phyloP scores from a whole-genome alignment of 2,329 filamentous ascomycete species.

The Colletotrichum cordylinicola region DNA sequence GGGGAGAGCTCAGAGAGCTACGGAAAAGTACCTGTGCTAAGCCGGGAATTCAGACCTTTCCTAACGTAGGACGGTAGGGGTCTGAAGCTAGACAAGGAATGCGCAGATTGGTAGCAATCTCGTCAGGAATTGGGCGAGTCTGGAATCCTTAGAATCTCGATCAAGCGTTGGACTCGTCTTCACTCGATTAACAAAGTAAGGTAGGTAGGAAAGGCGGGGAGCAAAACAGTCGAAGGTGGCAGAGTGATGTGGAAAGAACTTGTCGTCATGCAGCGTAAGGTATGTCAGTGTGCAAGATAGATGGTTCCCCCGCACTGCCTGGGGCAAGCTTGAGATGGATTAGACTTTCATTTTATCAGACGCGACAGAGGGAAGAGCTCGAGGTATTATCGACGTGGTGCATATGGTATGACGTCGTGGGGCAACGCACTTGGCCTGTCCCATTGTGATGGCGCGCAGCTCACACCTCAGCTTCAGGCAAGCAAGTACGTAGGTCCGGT shows the following conservation, averaged over 20 bases:
- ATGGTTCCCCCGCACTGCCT: background rate
- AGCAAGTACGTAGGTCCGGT: background rate
- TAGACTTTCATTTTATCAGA: background rate
- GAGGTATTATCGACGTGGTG: background rate
- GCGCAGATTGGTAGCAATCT: slow-evolving; percentile 19
- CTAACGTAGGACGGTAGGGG: slow-evolving; percentile 20
- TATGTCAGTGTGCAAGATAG: background rate
- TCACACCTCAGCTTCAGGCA: background rate
- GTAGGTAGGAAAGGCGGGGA: background rate
- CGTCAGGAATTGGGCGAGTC: slow-evolving; percentile 10
- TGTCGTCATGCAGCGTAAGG: background rate
- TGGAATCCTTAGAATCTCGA: background rate
- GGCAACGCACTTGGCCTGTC: slow-evolving; percentile 5
- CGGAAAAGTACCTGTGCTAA: slow-evolving; percentile 9
- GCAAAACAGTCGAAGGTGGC: background rate
- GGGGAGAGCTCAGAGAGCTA: slow-evolving; percentile 4
- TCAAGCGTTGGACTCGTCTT: background rate
- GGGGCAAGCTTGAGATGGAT: slow-evolving; percentile 7
- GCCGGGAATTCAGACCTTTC: slow-evolving; percentile 10
- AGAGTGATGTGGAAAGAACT: background rate
- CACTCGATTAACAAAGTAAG: background rate
- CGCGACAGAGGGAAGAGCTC: slow-evolving; percentile 2
- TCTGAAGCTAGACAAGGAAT: slow-evolving; percentile 20
- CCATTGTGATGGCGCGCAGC: background rate
- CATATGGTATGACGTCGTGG: slow-evolving; percentile 20